These are phyloP conservation scores for Pelargonium australe DNA, from an alignment of 441 rosid genomes.

Conservation along the genomic window DNA sequence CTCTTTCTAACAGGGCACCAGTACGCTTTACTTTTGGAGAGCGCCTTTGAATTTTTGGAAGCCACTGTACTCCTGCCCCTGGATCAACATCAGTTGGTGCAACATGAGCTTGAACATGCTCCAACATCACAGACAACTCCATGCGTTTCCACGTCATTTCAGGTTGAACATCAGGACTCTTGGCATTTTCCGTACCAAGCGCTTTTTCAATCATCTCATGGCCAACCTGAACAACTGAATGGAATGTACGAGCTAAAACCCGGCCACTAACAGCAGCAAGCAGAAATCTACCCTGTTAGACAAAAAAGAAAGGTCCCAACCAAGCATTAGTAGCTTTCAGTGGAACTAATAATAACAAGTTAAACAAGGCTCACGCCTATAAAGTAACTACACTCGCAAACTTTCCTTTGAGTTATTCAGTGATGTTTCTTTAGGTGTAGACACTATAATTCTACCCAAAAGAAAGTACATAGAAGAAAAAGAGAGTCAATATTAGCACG, in stretches of 20 bases:
- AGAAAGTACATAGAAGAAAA: not conserved
- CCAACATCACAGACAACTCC: constrained; percentile 95
- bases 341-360: not conserved
- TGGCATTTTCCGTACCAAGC: constrained; percentile 47
- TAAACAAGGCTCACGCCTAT: not conserved
- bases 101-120: constrained; percentile 98
- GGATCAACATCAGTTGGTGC: constrained; percentile 99
- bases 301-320: constrained; percentile 14
- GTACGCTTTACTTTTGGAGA: constrained; percentile 94
- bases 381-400: constrained; percentile 2
- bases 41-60: constrained; percentile 74
- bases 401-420: not conserved
- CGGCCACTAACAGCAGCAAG: constrained; percentile 98
- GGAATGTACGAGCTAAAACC: constrained; percentile 86
- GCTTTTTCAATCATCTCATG: constrained; percentile 76
- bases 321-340: constrained; percentile 11
- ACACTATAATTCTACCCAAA: not conserved
- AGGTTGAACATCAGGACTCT: constrained; percentile 63
- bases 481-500: not conserved
- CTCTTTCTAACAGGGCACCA: constrained; percentile 96
- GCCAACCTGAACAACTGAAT: constrained; percentile 80
- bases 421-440: not conserved
- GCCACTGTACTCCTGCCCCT: constrained; percentile 99
- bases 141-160: constrained; percentile 88
- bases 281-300: constrained; percentile 86